Conservation (phyloP, 2,329 filamentous ascomycete species). For the Pseudogymnoascus destructans region DNA sequence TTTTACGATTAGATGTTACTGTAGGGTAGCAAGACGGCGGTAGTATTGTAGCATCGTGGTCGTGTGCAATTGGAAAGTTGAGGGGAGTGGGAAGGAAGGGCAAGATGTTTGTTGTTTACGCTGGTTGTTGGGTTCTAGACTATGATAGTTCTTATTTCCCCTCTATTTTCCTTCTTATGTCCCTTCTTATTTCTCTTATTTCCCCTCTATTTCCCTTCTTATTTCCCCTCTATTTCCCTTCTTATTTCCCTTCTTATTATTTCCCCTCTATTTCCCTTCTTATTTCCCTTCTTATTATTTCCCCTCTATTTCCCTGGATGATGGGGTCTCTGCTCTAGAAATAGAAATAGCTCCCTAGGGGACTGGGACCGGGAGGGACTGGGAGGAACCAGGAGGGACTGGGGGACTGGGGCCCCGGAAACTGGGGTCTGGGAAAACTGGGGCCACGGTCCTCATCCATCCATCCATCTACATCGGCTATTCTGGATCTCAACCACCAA, state of each 20-base stretch:
- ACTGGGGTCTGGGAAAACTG: too few species aligned
- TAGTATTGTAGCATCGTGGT: background rate
- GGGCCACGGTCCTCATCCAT: background rate
- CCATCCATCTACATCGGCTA: background rate
- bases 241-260: too few species aligned
- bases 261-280: background rate
- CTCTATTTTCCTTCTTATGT: too few species aligned
- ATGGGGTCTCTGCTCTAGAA: background rate
- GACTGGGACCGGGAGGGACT: background rate
- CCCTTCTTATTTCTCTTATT: too few species aligned
- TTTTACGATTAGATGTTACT: background rate
- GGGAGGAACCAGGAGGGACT: too few species aligned
- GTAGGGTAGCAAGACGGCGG: background rate
- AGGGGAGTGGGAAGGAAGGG: background rate
- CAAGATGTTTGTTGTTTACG: background rate
- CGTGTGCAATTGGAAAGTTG: background rate
- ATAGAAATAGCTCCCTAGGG: background rate
- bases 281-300: too few species aligned
- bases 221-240: too few species aligned
- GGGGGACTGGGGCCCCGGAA: too few species aligned
- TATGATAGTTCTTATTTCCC: too few species aligned
- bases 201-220: background rate
- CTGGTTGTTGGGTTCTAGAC: too few species aligned
- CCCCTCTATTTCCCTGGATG: background rate
- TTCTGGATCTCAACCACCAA: background rate